Conservation (phyloP, 352 stramenopile species). For the Phytophthora ohioensis region DNA sequence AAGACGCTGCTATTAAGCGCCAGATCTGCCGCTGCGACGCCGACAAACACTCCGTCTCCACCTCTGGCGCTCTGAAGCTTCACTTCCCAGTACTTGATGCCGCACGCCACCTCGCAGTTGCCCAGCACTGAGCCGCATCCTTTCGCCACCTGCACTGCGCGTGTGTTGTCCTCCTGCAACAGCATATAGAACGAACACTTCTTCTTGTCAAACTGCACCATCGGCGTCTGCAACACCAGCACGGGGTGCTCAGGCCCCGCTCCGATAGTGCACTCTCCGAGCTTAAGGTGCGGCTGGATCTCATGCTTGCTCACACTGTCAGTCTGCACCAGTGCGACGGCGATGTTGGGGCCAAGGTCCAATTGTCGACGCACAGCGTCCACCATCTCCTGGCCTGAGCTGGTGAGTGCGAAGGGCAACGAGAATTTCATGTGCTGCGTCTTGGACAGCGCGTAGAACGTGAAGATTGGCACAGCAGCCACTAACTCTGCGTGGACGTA, state of each 20-base stretch:
- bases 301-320: conserved; percentile 81
- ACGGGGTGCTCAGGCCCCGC: conserved; percentile 71
- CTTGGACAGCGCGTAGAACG: conserved; percentile 77
- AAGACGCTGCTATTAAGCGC: conserved; percentile 68
- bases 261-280: conserved; percentile 77
- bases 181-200: conserved; percentile 68
- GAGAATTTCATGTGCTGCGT: conserved; percentile 76
- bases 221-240: conserved; percentile 71
- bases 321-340: conserved; percentile 75
- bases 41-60: conserved; percentile 80
- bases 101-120: conserved; percentile 61
- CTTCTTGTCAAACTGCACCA: conserved; percentile 69
- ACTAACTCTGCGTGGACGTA: conserved; percentile 73
- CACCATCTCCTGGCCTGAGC: conserved; percentile 59
- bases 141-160: conserved; percentile 65
- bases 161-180: conserved; percentile 62
- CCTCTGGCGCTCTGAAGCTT: conserved; percentile 56
- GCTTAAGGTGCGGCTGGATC: conserved; percentile 57
- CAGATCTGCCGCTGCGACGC: conserved; percentile 62
- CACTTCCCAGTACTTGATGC: conserved; percentile 89
- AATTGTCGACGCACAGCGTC: conserved; percentile 63
- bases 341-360: conserved; percentile 58
- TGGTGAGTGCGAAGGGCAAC: conserved; percentile 67
- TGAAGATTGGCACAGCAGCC: conserved; percentile 69
- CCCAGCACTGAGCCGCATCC: conserved; percentile 72